Conservation (phyloP, 805 yeast species). For the Candida maltosa region DNA sequence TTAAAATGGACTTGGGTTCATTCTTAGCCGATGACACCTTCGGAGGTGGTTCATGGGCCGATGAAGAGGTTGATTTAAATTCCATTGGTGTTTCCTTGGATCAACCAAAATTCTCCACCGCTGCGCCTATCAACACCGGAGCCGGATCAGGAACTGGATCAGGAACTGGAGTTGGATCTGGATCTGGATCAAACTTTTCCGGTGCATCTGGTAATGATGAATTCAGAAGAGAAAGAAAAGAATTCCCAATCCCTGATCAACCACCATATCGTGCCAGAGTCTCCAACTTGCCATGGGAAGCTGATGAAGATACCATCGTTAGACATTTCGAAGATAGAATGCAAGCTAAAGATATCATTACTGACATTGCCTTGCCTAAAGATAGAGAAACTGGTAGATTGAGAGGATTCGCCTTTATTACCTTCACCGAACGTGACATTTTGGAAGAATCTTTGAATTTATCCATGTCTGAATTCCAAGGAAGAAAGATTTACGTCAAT, state of each 20-base stretch:
- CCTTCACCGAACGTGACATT: conserved; percentile 42
- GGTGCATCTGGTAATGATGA: conserved; percentile 14
- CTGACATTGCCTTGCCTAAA: conserved; percentile 68
- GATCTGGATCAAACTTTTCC: conserved; percentile 14
- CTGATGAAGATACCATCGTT: conserved; percentile 58
- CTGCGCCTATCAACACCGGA: conserved; percentile 11
- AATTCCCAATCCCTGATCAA: conserved; percentile 81
- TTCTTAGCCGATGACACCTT: conserved; percentile 75
- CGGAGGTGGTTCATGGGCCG: conserved; percentile 83
- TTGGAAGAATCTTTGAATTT: conserved; percentile 52
- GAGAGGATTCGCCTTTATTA: conserved; percentile 54
- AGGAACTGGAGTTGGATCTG: conserved; percentile 22
- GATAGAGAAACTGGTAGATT: conserved; percentile 63
- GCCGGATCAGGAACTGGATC: conserved; percentile 5
- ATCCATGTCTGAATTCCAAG: conserved; percentile 42
- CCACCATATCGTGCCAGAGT: conserved; percentile 94
- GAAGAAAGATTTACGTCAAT: conserved; percentile 50
- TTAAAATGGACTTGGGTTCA: conserved; percentile 82
- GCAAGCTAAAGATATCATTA: conserved; percentile 49
- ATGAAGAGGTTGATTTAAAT: conserved; percentile 70
- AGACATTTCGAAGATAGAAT: conserved; percentile 60
- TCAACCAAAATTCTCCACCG: conserved; percentile 16
- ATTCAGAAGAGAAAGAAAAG: conserved; percentile 52
- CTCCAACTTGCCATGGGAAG: conserved; percentile 81
- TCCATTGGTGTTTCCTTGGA: conserved; percentile 46